Conservation (phyloP, 139 green algal genomes). For the Haematococcus lacustris region DNA sequence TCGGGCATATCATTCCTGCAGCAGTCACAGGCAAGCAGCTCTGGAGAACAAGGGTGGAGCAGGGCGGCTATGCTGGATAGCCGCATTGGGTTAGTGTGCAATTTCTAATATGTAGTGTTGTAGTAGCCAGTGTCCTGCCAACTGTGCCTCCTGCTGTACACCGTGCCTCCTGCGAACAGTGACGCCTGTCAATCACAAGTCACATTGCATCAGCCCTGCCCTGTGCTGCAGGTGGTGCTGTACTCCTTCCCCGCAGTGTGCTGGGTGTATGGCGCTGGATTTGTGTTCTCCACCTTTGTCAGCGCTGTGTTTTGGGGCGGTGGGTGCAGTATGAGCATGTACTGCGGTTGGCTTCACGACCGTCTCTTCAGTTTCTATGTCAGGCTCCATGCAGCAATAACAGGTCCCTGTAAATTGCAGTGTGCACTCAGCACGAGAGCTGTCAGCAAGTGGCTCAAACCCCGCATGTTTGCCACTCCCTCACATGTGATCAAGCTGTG, state of each 20-base stretch:
- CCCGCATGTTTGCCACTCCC: background rate
- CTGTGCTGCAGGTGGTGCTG: constrained; percentile 44
- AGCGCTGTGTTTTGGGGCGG: constrained; percentile 70
- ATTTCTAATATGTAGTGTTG: background rate
- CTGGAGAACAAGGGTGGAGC: too few species aligned
- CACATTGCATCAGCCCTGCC: background rate
- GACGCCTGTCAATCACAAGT: background rate
- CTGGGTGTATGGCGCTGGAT: constrained; percentile 75
- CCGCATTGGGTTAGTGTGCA: background rate
- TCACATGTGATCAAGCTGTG: background rate
- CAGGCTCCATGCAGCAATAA: too few species aligned
- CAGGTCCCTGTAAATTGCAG: background rate
- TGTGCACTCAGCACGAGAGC: background rate
- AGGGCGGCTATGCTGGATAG: background rate
- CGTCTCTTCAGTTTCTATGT: too few species aligned
- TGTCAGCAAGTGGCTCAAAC: background rate
- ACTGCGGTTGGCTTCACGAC: constrained; percentile 27
- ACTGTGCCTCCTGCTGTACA: background rate
- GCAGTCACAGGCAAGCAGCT: too few species aligned
- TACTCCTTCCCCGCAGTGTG: constrained; percentile 77
- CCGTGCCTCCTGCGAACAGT: background rate
- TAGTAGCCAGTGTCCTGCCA: background rate
- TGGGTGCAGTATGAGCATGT: background rate
- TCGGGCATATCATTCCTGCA: too few species aligned
- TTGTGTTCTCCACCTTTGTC: constrained; percentile 57